A percentile compares a stretch with the other conserved stretches of the same genome.
Conservation (phyloP, 2,329 filamentous ascomycete genomes). For the Penicillium sp. region DNA sequence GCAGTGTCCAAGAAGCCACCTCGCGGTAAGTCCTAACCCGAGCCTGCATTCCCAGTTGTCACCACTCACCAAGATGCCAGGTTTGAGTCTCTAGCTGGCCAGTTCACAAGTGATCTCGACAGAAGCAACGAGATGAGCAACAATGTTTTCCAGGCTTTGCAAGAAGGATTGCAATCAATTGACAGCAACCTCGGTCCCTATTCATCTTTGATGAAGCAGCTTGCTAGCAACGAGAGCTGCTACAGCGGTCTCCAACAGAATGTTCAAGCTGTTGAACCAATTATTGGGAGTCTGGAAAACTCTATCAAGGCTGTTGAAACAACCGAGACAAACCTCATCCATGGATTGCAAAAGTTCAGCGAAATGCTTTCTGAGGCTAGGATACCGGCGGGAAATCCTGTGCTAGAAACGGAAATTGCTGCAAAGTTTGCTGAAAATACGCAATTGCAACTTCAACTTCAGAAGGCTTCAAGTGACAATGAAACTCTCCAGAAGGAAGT, state of each 20-base stretch:
- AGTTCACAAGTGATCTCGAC: constrained; percentile 19
- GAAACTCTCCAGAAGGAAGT: constrained; percentile 18
- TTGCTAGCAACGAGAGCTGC: constrained; percentile 21
- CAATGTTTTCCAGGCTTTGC: constrained; percentile 14
- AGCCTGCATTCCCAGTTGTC: neutral
- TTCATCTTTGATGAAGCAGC: constrained; percentile 23
- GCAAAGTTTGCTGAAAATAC: constrained; percentile 24
- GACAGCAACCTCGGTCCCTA: constrained; percentile 17
- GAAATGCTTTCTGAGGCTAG: constrained; percentile 22
- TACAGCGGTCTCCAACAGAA: constrained; percentile 21
- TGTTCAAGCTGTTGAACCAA: constrained; percentile 21
- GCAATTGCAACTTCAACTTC: constrained; percentile 28
- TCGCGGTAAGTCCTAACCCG: constrained; percentile 26
- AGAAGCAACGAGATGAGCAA: constrained; percentile 17
- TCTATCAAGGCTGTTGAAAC: constrained; percentile 25
- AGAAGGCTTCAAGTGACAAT: constrained; percentile 22
- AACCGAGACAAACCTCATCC: constrained; percentile 28
- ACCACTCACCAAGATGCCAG: constrained; percentile 16
- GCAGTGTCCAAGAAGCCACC: constrained; percentile 16
- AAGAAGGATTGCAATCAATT: constrained; percentile 25
- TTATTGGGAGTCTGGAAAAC: constrained; percentile 17
- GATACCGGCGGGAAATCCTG: constrained; percentile 19
- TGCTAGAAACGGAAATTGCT: constrained; percentile 26
- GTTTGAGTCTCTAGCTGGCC: constrained; percentile 20
- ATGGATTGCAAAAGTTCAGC: constrained; percentile 29